phyloP scores from a whole-genome alignment of 1,284 basidiomycete species.

The Sporisorium sorghi region DNA sequence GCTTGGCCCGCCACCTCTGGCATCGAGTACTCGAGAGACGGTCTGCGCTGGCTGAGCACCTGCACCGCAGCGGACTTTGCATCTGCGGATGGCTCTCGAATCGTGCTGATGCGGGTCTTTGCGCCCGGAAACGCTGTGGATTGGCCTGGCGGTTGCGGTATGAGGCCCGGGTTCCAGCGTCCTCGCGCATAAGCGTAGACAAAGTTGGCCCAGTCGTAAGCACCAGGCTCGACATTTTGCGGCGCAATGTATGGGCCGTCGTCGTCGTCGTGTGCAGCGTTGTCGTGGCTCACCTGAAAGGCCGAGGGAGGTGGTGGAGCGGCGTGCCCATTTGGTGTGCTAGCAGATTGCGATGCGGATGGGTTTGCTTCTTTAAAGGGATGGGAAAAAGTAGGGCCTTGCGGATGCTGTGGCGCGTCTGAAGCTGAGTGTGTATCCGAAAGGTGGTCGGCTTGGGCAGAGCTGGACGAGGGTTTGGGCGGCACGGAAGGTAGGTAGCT shows the following conservation, averaged over 20 bases:
- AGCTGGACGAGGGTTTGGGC: conserved; percentile 4
- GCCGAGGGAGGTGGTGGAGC: neutral
- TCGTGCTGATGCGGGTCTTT: conserved; percentile 33
- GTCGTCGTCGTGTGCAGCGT: neutral
- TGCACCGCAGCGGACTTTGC: neutral
- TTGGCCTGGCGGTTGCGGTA: conserved; percentile 59
- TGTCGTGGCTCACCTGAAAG: neutral
- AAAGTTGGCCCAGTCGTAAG: conserved; percentile 66
- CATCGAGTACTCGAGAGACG: conserved; percentile 37
- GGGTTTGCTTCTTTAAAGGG: conserved; percentile 17
- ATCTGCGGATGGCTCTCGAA: conserved; percentile 2
- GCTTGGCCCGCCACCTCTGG: conserved; percentile 1
- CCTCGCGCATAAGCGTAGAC: conserved; percentile 63
- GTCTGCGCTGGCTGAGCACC: conserved; percentile 17
- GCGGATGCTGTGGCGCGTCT: neutral
- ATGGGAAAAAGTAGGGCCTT: conserved; percentile 16
- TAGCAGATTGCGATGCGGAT: neutral
- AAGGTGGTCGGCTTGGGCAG: neutral
- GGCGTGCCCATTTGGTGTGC: neutral
- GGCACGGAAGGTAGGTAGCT: conserved; percentile 42
- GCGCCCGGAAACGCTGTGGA: conserved; percentile 41
- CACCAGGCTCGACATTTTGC: conserved; percentile 34
- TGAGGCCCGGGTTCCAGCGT: conserved; percentile 58
- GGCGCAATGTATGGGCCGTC: neutral
- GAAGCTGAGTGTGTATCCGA: neutral